Percentiles rank a stretch among this genome's conserved stretches.
phyloP scores from a whole-genome alignment of 108 stramenopile species.

The Nitzschia sp. region DNA sequence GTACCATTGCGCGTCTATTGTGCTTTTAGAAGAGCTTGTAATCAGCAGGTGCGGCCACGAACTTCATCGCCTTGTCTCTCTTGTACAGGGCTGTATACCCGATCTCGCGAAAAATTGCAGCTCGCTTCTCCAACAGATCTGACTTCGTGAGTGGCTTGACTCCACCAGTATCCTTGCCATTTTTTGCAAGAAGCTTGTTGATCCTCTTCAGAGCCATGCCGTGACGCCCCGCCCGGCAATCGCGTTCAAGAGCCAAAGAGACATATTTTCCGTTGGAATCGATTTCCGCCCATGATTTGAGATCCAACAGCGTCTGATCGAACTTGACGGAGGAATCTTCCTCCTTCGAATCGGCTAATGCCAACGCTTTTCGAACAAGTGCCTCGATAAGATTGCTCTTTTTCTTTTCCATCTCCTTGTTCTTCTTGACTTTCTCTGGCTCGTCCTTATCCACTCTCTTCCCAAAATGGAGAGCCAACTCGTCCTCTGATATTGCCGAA shows the following conservation, averaged over 20 bases:
- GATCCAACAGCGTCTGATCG: conserved; percentile 25
- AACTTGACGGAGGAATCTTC: conserved; percentile 18
- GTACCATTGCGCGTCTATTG: too few relatives aligned
- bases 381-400: conserved; percentile 45
- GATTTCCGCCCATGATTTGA: conserved; percentile 49
- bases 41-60: conserved; percentile 24
- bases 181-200: conserved; percentile 42
- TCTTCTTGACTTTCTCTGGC: conserved; percentile 22
- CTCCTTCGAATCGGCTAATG: conserved; percentile 31
- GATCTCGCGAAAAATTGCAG: conserved; percentile 22
- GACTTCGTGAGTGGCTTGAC: conserved; percentile 33
- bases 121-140: conserved; percentile 32
- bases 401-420: conserved; percentile 55
- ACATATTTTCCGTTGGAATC: conserved; percentile 45
- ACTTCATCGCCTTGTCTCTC: conserved; percentile 17
- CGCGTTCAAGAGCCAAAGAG: conserved; percentile 30
- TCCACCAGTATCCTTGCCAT: conserved; percentile 48
- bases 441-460: conserved; percentile 41
- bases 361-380: conserved; percentile 38
- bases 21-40: conserved; percentile 36
- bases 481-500: conserved; percentile 28
- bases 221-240: conserved; percentile 24
- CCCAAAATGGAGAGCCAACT: conserved; percentile 51
- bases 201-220: conserved; percentile 42
- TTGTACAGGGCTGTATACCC: conserved; percentile 32